Conservation (phyloP, 495 filamentous ascomycete genomes). For the Penicillium mononematosum region DNA sequence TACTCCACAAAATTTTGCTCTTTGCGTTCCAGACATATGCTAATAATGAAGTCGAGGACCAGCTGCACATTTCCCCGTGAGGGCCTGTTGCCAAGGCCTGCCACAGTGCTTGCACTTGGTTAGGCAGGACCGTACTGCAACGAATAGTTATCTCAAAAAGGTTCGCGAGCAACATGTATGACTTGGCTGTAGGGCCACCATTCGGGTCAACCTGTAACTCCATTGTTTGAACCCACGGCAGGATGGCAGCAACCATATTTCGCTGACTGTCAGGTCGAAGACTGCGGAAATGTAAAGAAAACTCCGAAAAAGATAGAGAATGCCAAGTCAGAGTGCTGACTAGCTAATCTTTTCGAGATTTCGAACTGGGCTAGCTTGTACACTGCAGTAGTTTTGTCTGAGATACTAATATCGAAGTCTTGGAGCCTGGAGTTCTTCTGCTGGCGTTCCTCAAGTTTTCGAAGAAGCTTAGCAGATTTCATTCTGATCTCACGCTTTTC, state of each 20-base stretch:
- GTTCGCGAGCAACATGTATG: constrained; percentile 94
- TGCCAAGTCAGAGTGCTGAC: constrained; percentile 81
- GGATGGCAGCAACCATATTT: constrained; percentile 89
- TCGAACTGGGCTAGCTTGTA: constrained; percentile 98
- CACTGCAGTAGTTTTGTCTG: constrained; percentile 96
- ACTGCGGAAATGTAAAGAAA: constrained; percentile 84
- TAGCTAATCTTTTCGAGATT: constrained; percentile 85
- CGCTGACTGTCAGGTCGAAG: constrained; percentile 76
- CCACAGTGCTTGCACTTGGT: constrained; percentile 97
- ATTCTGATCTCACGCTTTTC: constrained; percentile 83
- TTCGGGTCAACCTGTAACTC: constrained; percentile 93
- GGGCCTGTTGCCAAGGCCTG: constrained; percentile 93
- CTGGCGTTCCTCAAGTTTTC: constrained; percentile 79
- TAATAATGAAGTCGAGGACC: constrained; percentile 93
- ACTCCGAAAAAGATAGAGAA: constrained; percentile 93
- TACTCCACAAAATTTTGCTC: constrained; percentile 98
- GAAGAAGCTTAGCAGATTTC: constrained; percentile 81
- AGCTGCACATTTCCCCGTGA: constrained; percentile 94
- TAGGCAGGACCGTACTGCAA: constrained; percentile 81
- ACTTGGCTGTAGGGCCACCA: constrained; percentile 81
- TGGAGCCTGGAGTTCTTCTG: constrained; percentile 85
- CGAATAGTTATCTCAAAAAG: constrained; percentile 95
- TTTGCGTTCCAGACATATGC: constrained; percentile 82
- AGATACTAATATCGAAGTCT: constrained; percentile 97
- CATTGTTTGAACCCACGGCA: constrained; percentile 95